These are phyloP conservation scores for Trichoderma gracile DNA, from an alignment of 2,329 filamentous ascomycete genomes.

Conservation along the genomic window DNA sequence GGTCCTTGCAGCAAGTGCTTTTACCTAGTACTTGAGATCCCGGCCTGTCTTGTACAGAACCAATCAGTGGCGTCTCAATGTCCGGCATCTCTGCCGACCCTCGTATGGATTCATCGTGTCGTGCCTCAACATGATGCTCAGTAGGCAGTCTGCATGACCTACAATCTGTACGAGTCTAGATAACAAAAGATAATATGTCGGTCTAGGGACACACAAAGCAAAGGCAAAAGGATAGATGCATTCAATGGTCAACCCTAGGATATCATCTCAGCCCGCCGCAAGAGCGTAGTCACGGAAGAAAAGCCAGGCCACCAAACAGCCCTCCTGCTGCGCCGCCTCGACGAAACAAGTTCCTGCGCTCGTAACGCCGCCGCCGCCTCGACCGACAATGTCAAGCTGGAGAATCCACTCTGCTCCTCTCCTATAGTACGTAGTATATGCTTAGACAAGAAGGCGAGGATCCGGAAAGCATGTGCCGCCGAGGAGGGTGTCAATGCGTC, in stretches of 20 bases:
- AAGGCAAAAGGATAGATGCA: too few relatives aligned
- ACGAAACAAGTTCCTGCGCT: slow-evolving; percentile 4
- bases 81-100: neutral
- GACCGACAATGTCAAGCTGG: neutral
- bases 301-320: too few relatives aligned
- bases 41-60: too few relatives aligned
- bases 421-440: too few relatives aligned
- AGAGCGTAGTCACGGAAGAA: too few relatives aligned
- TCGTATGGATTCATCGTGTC: neutral
- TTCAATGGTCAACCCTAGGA: too few relatives aligned
- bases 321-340: slow-evolving; percentile 15
- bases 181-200: neutral
- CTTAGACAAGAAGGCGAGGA: neutral
- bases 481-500: slow-evolving; percentile 9
- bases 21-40: too few relatives aligned
- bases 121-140: too few relatives aligned
- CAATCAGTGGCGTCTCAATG: neutral
- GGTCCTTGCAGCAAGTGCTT: neutral
- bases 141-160: too few relatives aligned
- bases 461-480: slow-evolving; percentile 19
- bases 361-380: neutral
- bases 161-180: neutral
- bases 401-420: neutral
- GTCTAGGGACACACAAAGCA: too few relatives aligned
- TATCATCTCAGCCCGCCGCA: too few relatives aligned